Conservation (phyloP, 2,329 filamentous ascomycete species). For the Hyphodiscus sp. region DNA sequence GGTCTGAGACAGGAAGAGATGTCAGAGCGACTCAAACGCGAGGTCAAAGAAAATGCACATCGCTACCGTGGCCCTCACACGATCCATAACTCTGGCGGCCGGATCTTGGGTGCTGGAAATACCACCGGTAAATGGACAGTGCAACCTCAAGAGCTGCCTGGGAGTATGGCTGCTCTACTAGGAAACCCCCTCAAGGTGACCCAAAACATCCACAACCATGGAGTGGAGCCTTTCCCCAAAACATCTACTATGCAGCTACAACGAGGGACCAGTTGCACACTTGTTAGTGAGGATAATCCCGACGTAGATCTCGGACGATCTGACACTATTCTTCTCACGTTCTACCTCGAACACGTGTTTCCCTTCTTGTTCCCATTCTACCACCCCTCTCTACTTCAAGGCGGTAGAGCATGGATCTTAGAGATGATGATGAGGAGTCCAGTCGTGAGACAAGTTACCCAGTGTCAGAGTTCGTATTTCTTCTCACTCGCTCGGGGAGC, state of each 20-base stretch:
- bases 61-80: slow-evolving; percentile 35
- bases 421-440: slow-evolving; percentile 50
- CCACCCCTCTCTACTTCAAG: slow-evolving; percentile 45
- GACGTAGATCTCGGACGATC: slow-evolving; percentile 9
- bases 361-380: slow-evolving; percentile 60
- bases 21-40: slow-evolving; percentile 45
- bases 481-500: slow-evolving; percentile 31
- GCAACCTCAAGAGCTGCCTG: no score
- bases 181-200: background rate
- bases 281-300: slow-evolving; percentile 7
- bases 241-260: slow-evolving; percentile 8
- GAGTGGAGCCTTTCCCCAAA: slow-evolving; percentile 10
- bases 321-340: slow-evolving; percentile 40
- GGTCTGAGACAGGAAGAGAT: slow-evolving; percentile 38
- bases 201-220: slow-evolving; percentile 5
- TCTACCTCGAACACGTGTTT: slow-evolving; percentile 56
- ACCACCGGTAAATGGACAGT: slow-evolving; percentile 4
- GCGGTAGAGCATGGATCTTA: slow-evolving; percentile 56
- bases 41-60: slow-evolving; percentile 48
- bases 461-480: slow-evolving; percentile 52
- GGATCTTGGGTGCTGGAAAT: slow-evolving; percentile 3
- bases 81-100: slow-evolving; percentile 2
- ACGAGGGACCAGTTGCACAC: slow-evolving; percentile 7
- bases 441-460: slow-evolving; percentile 46
- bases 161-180: background rate